Evolutionary conservation across 2,329 filamentous ascomycete genomes (phyloP).

Genomic region (Colletotrichum godetiae): DNA sequence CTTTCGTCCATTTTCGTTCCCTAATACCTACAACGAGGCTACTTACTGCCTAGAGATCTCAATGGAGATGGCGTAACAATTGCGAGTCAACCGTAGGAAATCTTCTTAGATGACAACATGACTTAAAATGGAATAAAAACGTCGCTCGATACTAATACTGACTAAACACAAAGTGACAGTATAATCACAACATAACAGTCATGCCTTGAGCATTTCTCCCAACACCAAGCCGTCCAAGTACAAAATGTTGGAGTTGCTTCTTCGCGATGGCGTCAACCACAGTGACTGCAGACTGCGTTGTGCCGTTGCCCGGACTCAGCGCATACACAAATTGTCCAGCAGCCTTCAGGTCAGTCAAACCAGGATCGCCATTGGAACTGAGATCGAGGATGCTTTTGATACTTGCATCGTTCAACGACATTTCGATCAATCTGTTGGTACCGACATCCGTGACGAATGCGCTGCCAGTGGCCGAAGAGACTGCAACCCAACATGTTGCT

Average conservation of each 20-base stretch:
- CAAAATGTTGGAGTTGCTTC: slow-evolving; percentile 25
- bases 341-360: slow-evolving; percentile 65
- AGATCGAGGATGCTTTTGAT: slow-evolving; percentile 57
- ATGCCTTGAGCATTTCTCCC: slow-evolving; percentile 29
- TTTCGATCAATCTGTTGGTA: slow-evolving; percentile 65
- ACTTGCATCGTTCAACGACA: slow-evolving; percentile 60
- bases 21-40: no score
- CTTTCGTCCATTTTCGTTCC: no score
- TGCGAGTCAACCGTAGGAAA: no score
- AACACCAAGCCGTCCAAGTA: neutral
- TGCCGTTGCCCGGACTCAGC: slow-evolving; percentile 64
- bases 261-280: slow-evolving; percentile 48
- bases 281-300: slow-evolving; percentile 46
- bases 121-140: no score
- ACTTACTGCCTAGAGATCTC: no score
- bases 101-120: no score
- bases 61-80: no score
- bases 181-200: neutral
- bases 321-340: slow-evolving; percentile 68
- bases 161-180: no score
- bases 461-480: slow-evolving; percentile 58
- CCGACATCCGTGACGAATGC: slow-evolving; percentile 70
- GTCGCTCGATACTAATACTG: no score
- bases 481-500: slow-evolving; percentile 69
- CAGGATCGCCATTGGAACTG: slow-evolving; percentile 58